Percentiles rank a stretch among this genome's conserved stretches.
Conservation (phyloP, 139 green algal genomes). For the Chlorella sp. region DNA sequence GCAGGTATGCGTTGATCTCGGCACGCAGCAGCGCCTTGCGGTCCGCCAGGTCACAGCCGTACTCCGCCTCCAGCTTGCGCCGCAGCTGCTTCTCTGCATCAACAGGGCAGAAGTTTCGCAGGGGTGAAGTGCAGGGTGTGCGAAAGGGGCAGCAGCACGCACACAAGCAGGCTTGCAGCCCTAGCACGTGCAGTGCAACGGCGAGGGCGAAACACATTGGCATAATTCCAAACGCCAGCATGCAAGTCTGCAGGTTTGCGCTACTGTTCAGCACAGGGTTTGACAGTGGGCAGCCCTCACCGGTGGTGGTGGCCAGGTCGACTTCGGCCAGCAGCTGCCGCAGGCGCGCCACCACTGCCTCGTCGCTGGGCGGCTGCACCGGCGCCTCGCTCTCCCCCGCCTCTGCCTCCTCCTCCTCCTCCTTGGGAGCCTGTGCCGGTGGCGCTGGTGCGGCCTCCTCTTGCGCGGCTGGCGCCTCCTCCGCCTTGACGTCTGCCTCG, state of each 20-base stretch:
- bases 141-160: too few species aligned
- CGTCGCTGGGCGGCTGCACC: constrained; percentile 28
- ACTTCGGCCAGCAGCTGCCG: constrained; percentile 45
- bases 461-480: not conserved
- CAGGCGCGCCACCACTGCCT: constrained; percentile 45
- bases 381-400: not conserved
- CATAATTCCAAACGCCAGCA: not conserved
- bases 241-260: too few species aligned
- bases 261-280: too few species aligned
- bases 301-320: constrained; percentile 64
- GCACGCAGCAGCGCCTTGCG: constrained; percentile 64
- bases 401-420: not conserved
- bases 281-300: too few species aligned
- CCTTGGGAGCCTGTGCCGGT: not conserved
- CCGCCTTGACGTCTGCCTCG: not conserved
- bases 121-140: not conserved
- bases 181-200: not conserved
- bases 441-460: not conserved
- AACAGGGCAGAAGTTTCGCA: not conserved
- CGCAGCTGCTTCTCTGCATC: constrained; percentile 48
- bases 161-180: not conserved
- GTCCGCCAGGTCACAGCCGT: constrained; percentile 55
- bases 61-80: constrained; percentile 71
- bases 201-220: not conserved
- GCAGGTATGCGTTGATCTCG: constrained; percentile 18